Percentiles rank a stretch among this genome's conserved stretches.
These are phyloP conservation scores for Thinopyrum obtusiflorum DNA, from an alignment of 202 grass and related monocot species.

Conservation along the genomic window DNA sequence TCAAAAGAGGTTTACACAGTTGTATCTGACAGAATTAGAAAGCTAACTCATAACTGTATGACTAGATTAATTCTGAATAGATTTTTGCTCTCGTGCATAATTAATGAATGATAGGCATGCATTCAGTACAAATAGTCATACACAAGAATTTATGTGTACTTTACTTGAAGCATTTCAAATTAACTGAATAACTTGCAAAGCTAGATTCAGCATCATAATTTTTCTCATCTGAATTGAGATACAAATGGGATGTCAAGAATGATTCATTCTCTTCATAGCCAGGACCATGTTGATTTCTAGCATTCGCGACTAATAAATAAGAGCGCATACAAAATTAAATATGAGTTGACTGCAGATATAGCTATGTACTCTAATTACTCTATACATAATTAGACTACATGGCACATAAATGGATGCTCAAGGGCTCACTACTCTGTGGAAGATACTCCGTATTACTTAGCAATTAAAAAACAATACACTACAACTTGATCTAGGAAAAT, in stretches of 20 bases:
- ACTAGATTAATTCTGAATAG: neutral
- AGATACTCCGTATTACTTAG: neutral
- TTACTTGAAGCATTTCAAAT: neutral
- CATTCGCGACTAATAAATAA: neutral
- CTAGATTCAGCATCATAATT: neutral
- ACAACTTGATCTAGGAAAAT: no score
- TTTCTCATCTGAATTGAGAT: neutral
- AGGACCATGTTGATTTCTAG: neutral
- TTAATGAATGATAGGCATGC: neutral
- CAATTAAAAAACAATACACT: no score
- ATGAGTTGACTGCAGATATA: neutral
- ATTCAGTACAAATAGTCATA: neutral
- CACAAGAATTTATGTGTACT: neutral
- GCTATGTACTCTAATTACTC: neutral
- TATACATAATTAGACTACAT: neutral
- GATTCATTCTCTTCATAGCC: neutral
- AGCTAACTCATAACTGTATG: neutral
- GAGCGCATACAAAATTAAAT: neutral
- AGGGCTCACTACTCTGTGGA: neutral
- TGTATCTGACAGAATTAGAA: neutral
- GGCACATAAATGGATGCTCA: neutral
- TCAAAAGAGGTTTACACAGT: neutral
- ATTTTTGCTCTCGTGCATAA: neutral
- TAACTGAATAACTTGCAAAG: conserved; percentile 19
- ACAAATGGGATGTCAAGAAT: neutral